Evolutionary conservation across 1,139 yeast genomes (phyloP), one percentile per base, ranked within the genome.

Genomic region (Hemisphaericaspora xylanilytica): DNA sequence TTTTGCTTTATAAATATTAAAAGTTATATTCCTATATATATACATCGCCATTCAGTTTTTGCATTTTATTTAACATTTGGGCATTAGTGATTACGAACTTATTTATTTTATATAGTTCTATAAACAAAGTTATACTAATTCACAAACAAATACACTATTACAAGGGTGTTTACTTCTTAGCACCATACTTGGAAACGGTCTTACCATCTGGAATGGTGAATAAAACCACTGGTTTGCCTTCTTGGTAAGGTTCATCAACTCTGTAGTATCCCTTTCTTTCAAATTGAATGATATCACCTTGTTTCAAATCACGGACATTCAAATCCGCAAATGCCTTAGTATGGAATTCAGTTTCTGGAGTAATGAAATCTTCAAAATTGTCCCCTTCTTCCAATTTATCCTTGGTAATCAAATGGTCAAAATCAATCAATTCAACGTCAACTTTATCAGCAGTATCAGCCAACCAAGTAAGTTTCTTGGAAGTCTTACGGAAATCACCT

Each of bases 191-290:
- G 58, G 86, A 81, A 36, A 85, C 92, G 42, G 87, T 70, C 71
- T 90, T 92, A 61, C 98, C 97, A 63, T 92, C 98, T 45, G 97
- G 98, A 52, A 92, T 89, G 49, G 96, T 85, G 69, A 86, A 92
- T 73, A 92, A 85, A 37, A 85, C 83, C 47, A 81, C 85, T 44
- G 80, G 79, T 51, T 80, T 70, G 38, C 80, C 84, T 40, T 73
- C 76, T 34, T 70, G 60, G 52, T 73, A 75, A 28, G 75, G 67
- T 51, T 79, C 61, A 62, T 92, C 97, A 45, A 90, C 75, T 62
- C 94, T 81, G 78, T 70, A 92, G 75, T 88, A 92, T 51, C 97
- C 97, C 75, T 92, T 92, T 76, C 98, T 85, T 71, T 92, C 97
- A 52, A 92, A 88, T 70, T 92, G 97, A 52, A 92, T 82, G 45